phyloP scores from a whole-genome alignment of 192 early-diverging fungal species.

The Linnemannia schmuckeri region DNA sequence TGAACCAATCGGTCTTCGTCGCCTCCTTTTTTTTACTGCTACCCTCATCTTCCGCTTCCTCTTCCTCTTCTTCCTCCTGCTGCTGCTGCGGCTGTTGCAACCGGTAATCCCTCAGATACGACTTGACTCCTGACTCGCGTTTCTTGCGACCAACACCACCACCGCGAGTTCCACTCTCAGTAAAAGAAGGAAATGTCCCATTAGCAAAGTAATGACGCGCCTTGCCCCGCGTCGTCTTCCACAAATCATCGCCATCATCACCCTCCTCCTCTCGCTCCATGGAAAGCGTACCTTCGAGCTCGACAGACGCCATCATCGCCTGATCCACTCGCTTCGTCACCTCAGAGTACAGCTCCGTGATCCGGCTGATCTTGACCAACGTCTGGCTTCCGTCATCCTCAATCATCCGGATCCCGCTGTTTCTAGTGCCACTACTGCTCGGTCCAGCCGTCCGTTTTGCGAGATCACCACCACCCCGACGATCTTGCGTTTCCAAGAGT shows the following conservation, averaged over 20 bases:
- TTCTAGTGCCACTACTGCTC: not conserved
- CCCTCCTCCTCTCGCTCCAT: not conserved
- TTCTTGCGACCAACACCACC: not conserved
- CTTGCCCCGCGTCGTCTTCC: not conserved
- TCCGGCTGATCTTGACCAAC: conserved; percentile 28
- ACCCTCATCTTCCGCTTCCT: no score
- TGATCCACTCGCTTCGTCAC: conserved; percentile 39
- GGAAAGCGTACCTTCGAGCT: not conserved
- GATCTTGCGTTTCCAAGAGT: not conserved
- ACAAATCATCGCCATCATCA: no score
- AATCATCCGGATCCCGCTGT: not conserved
- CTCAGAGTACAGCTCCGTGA: conserved; percentile 31
- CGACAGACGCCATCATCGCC: conserved; percentile 1
- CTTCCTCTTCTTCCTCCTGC: not conserved
- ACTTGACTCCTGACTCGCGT: not conserved
- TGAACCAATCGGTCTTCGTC: conserved; percentile 30
- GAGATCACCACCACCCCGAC: not conserved
- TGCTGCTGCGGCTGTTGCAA: not conserved
- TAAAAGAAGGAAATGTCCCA: conserved; percentile 5
- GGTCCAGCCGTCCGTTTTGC: not conserved
- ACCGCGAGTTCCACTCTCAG: not conserved
- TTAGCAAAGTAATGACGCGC: conserved; percentile 19
- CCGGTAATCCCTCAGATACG: not conserved
- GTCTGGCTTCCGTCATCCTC: conserved; percentile 54
- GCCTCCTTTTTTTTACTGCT: not conserved